A percentile compares a stretch with the other conserved stretches of the same genome.
Conservation (phyloP, 371 early-diverging fungal genomes). For the Mortierella sp. region DNA sequence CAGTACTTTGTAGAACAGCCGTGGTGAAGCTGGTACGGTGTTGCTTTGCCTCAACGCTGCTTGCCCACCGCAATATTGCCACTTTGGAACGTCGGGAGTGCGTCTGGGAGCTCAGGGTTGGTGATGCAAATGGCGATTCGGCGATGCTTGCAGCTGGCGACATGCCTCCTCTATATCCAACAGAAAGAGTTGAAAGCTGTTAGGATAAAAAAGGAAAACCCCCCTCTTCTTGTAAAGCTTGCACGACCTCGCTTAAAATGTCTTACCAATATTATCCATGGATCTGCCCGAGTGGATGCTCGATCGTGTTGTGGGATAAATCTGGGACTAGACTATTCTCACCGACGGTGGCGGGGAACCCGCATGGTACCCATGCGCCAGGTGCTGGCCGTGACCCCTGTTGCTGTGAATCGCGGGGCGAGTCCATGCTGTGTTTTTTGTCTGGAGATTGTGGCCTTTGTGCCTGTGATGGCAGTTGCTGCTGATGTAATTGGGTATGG, state of each 20-base stretch:
- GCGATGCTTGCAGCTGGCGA: slow-evolving; percentile 31
- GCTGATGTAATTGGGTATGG: neutral
- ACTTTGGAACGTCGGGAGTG: neutral
- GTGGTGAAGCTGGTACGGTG: slow-evolving; percentile 15
- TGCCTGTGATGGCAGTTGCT: neutral
- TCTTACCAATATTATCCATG: slow-evolving; percentile 25
- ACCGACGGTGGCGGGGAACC: slow-evolving; percentile 22
- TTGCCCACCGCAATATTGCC: no score
- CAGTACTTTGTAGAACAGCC: slow-evolving; percentile 35
- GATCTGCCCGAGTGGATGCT: slow-evolving; percentile 22
- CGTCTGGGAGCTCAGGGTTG: slow-evolving; percentile 25
- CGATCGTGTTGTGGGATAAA: slow-evolving; percentile 22
- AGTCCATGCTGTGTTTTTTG: slow-evolving; percentile 41
- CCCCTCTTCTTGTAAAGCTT: no score
- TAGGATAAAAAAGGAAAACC: no score
- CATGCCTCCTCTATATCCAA: slow-evolving; percentile 7
- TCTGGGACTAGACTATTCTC: slow-evolving; percentile 25
- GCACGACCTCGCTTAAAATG: no score
- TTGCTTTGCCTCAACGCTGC: neutral
- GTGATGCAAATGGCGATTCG: slow-evolving; percentile 43
- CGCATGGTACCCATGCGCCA: slow-evolving; percentile 4
- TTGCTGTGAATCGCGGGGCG: slow-evolving; percentile 13
- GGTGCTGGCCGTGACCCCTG: slow-evolving; percentile 4
- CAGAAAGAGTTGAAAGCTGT: no score
- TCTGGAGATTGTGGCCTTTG: neutral